Evolutionary conservation across 148 eudicot genomes (phyloP).

Genomic region (Amaranthus palmeri): DNA sequence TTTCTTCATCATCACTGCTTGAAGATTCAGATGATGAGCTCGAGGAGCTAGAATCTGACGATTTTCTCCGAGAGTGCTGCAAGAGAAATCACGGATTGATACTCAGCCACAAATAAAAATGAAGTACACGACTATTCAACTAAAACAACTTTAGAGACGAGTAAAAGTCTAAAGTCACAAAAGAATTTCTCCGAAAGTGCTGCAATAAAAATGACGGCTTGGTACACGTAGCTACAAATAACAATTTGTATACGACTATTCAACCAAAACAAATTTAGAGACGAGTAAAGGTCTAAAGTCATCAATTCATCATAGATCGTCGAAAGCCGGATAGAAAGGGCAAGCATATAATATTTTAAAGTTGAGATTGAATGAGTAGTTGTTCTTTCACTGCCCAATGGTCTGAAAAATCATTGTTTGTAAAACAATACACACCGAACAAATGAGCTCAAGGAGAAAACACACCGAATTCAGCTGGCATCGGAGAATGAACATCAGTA

Average conservation of each 20-base stretch:
- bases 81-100: conserved; percentile 2
- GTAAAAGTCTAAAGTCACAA: background rate
- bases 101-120: background rate
- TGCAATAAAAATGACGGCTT: no score
- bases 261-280: no score
- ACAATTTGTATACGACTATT: no score
- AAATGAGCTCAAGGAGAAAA: background rate
- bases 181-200: no score
- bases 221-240: no score
- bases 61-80: conserved; percentile 76
- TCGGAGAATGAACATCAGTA: background rate
- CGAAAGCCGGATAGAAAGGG: no score
- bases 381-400: no score
- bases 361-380: no score
- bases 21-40: conserved; percentile 70
- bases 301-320: no score
- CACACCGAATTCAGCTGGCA: background rate
- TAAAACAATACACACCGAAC: no score
- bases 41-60: conserved; percentile 69
- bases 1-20: conserved; percentile 78
- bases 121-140: background rate
- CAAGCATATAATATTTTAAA: no score
- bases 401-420: background rate
- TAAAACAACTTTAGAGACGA: background rate
- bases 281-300: no score